Percentiles rank a stretch among this genome's conserved stretches.
Conservation (phyloP, 2,329 filamentous ascomycete genomes). For the Paraconiothyrium brasiliense region DNA sequence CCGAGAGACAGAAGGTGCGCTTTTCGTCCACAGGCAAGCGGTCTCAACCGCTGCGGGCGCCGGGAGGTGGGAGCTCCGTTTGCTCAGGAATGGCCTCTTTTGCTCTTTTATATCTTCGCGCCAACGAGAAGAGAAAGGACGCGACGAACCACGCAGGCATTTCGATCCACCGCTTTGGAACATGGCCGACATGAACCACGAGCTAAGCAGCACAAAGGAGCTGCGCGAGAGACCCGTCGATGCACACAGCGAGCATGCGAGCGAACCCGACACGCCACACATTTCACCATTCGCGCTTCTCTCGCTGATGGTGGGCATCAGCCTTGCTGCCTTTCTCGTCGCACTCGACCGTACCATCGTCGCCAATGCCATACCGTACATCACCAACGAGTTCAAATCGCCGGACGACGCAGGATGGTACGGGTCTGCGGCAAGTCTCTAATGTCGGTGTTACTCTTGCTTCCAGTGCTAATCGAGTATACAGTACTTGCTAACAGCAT, state of each 20-base stretch:
- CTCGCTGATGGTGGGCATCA: slow-evolving; percentile 1
- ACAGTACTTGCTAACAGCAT: slow-evolving; percentile 53
- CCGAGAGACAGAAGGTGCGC: not conserved
- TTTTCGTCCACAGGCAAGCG: not conserved
- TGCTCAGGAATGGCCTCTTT: not conserved
- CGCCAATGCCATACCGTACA: not conserved
- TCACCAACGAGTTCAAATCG: not conserved
- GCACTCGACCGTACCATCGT: not conserved
- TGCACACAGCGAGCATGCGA: not conserved
- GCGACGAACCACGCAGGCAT: not conserved
- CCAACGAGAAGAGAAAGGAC: not conserved
- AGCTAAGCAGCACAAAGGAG: not conserved
- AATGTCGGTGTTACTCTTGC: not conserved
- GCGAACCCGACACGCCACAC: not conserved
- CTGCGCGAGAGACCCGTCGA: not conserved
- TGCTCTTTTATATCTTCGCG: not conserved
- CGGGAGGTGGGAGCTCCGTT: not conserved
- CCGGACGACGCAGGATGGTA: not conserved
- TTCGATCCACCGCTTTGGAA: not conserved
- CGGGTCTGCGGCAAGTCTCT: not conserved
- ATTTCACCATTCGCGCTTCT: not conserved
- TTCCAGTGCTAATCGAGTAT: not conserved
- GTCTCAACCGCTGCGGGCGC: not conserved
- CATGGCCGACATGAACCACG: not conserved
- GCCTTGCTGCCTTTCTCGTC: not conserved